Percentiles rank a stretch among this genome's conserved stretches.
These are phyloP conservation scores for Cucumis cinereus DNA, from an alignment of 306 rosid genomes.

Conservation along the genomic window DNA sequence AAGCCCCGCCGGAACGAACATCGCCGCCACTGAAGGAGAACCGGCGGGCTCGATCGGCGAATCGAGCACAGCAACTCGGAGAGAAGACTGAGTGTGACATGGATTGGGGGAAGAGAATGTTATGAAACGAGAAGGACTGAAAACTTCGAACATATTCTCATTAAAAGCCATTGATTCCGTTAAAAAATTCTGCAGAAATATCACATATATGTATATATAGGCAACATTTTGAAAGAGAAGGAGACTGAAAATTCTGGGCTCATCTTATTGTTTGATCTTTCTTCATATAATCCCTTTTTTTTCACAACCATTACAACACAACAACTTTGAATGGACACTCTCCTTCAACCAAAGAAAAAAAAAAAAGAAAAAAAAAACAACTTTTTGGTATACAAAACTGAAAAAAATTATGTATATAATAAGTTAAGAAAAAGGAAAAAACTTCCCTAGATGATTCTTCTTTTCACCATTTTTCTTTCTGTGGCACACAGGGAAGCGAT, in stretches of 20 bases:
- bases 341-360: neutral
- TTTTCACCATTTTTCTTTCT: conserved; percentile 8
- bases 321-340: neutral
- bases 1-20: conserved; percentile 61
- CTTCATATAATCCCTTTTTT: neutral
- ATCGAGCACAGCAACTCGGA: conserved; percentile 74
- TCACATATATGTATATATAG: too few species aligned
- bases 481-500: conserved; percentile 3
- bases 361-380: neutral
- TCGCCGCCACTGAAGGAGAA: conserved; percentile 39
- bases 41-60: conserved; percentile 28
- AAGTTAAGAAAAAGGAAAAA: conserved; percentile 8
- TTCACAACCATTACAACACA: neutral
- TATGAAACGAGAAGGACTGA: conserved; percentile 45
- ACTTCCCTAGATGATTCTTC: neutral
- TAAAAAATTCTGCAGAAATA: neutral
- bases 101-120: conserved; percentile 56
- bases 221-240: neutral
- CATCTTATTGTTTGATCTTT: conserved; percentile 1
- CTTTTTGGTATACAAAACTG: neutral
- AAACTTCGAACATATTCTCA: conserved; percentile 27
- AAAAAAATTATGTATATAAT: neutral
- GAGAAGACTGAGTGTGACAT: conserved; percentile 21
- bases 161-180: conserved; percentile 33
- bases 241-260: neutral